These are phyloP conservation scores for Platismatia glauca DNA, from an alignment of 495 filamentous ascomycete species.

Conservation along the genomic window DNA sequence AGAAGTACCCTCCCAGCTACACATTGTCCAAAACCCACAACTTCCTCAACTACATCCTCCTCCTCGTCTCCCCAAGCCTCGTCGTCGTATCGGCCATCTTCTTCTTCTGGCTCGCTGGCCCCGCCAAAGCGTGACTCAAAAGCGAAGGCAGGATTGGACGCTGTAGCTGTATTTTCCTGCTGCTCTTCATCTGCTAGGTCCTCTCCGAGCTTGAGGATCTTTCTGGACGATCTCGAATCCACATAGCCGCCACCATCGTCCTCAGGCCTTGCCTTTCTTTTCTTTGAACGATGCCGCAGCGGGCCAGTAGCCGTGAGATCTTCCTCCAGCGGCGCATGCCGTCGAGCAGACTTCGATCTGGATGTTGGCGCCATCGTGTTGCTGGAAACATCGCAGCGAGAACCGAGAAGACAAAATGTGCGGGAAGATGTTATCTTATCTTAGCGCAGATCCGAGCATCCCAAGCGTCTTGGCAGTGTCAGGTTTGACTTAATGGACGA, in stretches of 20 bases:
- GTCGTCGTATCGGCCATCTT: constrained; percentile 46
- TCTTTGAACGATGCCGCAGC: constrained; percentile 46
- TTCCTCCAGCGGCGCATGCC: constrained; percentile 66
- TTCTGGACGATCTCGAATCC: constrained; percentile 76
- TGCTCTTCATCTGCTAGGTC: constrained; percentile 71
- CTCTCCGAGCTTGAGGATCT: constrained; percentile 79
- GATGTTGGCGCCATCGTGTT: constrained; percentile 7
- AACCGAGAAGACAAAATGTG: neutral
- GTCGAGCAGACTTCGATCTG: constrained; percentile 7
- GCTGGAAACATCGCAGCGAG: neutral
- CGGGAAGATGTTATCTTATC: constrained; percentile 9
- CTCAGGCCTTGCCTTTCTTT: constrained; percentile 46
- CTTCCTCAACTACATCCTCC: constrained; percentile 69
- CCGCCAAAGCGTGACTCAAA: constrained; percentile 52
- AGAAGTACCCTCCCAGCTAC: neutral
- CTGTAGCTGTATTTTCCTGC: constrained; percentile 36
- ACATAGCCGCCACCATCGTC: constrained; percentile 59
- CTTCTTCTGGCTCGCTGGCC: constrained; percentile 24
- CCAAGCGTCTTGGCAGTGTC: no score
- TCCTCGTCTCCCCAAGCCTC: constrained; percentile 53
- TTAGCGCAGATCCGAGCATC: constrained; percentile 3
- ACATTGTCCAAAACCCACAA: constrained; percentile 34
- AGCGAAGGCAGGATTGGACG: constrained; percentile 52
- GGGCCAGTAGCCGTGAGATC: constrained; percentile 60
- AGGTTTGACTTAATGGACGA: no score